Percentiles rank a stretch among this genome's conserved stretches.
Evolutionary conservation across 768 basidiomycete genomes (phyloP).

Genomic region (Xerocomus spinulosus): DNA sequence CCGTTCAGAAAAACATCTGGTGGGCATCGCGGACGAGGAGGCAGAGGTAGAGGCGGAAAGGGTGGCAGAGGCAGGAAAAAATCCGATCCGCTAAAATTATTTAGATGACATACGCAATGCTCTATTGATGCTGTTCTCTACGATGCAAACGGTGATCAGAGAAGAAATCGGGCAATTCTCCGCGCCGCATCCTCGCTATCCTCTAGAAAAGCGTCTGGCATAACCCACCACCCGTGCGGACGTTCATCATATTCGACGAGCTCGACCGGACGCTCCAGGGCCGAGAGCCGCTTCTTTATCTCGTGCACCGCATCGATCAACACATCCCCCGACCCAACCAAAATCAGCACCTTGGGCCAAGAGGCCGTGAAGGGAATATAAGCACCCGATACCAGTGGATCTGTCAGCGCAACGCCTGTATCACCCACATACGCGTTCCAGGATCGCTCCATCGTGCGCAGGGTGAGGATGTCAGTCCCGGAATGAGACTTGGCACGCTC

Average conservation of each 20-base stretch:
- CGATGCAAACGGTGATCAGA: too few species aligned
- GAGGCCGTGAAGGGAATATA: constrained; percentile 13
- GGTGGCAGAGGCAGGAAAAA: constrained; percentile 55
- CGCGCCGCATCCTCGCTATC: constrained; percentile 6
- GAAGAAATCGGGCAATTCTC: constrained; percentile 6
- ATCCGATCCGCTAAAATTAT: constrained; percentile 79
- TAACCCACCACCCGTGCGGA: constrained; percentile 24
- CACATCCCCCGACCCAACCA: constrained; percentile 17
- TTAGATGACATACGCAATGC: constrained; percentile 33
- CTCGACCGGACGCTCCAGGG: constrained; percentile 7
- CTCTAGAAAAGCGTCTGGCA: constrained; percentile 13
- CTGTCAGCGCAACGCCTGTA: constrained; percentile 1
- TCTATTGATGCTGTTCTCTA: too few species aligned
- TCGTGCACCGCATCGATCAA: constrained; percentile 9
- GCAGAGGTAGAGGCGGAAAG: constrained; percentile 37
- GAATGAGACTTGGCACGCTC: not conserved
- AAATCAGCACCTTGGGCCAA: constrained; percentile 23
- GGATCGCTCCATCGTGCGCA: not conserved
- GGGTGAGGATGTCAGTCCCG: not conserved
- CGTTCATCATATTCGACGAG: constrained; percentile 23
- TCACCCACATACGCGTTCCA: constrained; percentile 8
- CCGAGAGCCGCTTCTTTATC: constrained; percentile 4
- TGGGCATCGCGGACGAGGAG: constrained; percentile 50
- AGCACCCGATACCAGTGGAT: constrained; percentile 18
- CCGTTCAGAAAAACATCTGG: constrained; percentile 62